phyloP scores from a whole-genome alignment of 345 rosid species.

The Citrus sp. region DNA sequence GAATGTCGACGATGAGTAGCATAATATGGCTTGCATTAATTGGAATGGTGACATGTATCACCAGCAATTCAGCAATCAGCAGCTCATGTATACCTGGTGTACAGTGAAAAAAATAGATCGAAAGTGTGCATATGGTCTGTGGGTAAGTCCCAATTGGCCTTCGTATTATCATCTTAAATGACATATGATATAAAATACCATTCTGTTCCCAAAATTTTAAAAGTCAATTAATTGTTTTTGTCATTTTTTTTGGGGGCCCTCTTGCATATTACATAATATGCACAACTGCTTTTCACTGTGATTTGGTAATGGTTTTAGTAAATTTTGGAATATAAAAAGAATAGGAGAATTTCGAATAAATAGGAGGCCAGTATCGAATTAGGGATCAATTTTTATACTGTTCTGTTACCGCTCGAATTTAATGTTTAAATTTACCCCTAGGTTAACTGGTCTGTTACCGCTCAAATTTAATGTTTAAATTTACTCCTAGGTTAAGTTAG shows the following conservation, averaged over 20 bases:
- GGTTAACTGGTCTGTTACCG: not conserved
- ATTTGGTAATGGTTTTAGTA: not conserved
- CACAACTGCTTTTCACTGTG: not conserved
- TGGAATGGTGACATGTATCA: not conserved
- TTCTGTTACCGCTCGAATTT: not conserved
- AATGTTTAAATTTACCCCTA: not conserved
- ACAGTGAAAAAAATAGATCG: not conserved
- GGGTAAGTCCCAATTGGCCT: conserved; percentile 1
- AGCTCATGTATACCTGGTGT: not conserved
- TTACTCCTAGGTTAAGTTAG: not conserved
- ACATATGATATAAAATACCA: not conserved
- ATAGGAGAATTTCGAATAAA: not conserved
- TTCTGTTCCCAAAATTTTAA: not conserved
- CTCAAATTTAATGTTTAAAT: not conserved
- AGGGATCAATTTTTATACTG: not conserved
- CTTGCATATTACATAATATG: too few relatives aligned
- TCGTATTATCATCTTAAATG: not conserved
- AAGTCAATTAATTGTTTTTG: conserved; percentile 5
- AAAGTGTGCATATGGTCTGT: not conserved
- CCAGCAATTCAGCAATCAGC: not conserved
- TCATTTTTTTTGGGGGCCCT: not conserved
- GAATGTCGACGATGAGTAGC: conserved; percentile 4
- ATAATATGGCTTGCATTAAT: conserved; percentile 3
- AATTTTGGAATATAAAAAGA: not conserved
- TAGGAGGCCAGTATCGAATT: not conserved